Evolutionary conservation across 305 asterid species (phyloP).

Genomic region (Fraxinus dipetala): DNA sequence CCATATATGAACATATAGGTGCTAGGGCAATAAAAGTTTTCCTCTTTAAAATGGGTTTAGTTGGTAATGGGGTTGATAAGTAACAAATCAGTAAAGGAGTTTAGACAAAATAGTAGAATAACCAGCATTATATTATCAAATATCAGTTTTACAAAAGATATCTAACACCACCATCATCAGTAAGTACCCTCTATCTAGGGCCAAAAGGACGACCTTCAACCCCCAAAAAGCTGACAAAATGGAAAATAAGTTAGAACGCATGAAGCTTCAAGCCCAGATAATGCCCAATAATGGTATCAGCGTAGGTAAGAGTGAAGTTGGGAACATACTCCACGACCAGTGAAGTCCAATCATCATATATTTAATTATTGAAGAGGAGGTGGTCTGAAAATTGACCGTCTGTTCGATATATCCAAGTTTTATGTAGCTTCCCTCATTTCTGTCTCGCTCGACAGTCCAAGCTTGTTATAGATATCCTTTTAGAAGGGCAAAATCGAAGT

Average conservation of each 20-base stretch:
- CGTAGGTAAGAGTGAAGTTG: neutral
- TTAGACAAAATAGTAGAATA: neutral
- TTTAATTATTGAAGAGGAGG: neutral
- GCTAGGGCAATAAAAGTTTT: neutral
- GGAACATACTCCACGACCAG: neutral
- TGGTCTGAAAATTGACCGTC: neutral
- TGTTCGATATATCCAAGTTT: neutral
- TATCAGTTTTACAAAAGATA: neutral
- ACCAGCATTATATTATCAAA: neutral
- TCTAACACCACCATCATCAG: neutral
- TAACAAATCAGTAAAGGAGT: neutral
- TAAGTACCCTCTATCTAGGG: neutral
- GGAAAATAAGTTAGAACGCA: neutral
- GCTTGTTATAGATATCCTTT: neutral
- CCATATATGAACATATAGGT: neutral
- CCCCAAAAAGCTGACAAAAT: neutral
- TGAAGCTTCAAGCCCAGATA: neutral
- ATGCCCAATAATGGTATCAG: neutral
- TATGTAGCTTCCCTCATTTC: neutral
- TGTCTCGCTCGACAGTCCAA: neutral
- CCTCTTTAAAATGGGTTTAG: neutral
- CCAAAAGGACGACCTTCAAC: neutral
- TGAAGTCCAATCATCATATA: neutral
- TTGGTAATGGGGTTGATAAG: neutral
- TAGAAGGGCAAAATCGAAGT: neutral